Conservation (phyloP, 257 asterid genomes). For the Scutellaria barbata region DNA sequence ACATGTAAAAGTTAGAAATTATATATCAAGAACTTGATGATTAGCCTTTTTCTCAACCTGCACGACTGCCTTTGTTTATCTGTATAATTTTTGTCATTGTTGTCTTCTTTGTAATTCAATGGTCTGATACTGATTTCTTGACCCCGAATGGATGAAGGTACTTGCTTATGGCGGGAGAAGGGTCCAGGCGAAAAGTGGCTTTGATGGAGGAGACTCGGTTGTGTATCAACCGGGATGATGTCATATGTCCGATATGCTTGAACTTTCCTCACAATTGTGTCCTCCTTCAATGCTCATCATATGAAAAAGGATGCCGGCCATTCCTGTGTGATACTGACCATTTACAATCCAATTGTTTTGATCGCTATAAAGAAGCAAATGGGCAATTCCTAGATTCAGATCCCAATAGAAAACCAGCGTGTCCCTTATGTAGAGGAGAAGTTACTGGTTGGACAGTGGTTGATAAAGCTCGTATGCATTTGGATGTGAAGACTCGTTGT, state of each 20-base stretch:
- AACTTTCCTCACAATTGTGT: constrained; percentile 78
- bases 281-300: constrained; percentile 77
- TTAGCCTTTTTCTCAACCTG: not conserved
- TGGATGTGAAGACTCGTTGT: constrained; percentile 64
- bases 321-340: constrained; percentile 77
- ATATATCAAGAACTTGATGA: constrained; percentile 12
- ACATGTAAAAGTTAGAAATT: not conserved
- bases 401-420: constrained; percentile 46
- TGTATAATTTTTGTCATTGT: not conserved
- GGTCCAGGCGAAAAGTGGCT: constrained; percentile 19
- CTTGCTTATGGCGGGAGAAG: constrained; percentile 33
- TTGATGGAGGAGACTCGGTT: constrained; percentile 59
- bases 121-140: constrained; percentile 31
- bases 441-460: constrained; percentile 72
- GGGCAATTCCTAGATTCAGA: constrained; percentile 40
- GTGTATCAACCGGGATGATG: constrained; percentile 61
- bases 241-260: constrained; percentile 77
- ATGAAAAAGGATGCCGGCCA: constrained; percentile 70
- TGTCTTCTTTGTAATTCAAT: not conserved
- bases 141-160: constrained; percentile 11
- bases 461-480: constrained; percentile 58
- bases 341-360: constrained; percentile 73
- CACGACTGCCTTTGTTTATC: not conserved
- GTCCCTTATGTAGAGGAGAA: constrained; percentile 85
- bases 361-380: constrained; percentile 74